Base-by-base conservation (phyloP, 768 basidiomycete genomes). In the Boletus reticuloceps region DNA sequence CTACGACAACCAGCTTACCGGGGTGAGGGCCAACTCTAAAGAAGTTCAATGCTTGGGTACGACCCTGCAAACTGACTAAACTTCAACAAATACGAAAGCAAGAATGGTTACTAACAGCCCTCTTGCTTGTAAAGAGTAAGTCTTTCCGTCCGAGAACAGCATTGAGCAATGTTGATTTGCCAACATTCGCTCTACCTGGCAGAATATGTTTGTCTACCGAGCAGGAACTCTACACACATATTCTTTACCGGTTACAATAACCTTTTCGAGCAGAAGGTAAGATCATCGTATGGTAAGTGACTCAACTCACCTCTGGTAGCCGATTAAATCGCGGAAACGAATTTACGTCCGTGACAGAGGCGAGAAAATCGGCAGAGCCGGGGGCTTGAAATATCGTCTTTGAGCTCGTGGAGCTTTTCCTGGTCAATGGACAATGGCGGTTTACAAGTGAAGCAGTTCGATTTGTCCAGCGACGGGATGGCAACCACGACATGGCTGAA, bases 111-210 rank as follows among this genome's bases (percentile, higher is more conserved):
- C 85, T 49, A 34, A 89, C 89, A 38, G 89, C 81, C 65, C 84
- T 88, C 57, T 83, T 86, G 68, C 88, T 89, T 0, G 83, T 84
- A 38, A 79, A 75, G 16, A 87, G 67, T 31, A 91, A 69, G 39
- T 75, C 72, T 50, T 68, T 83, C 34, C 85, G 74, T 3, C 81
- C 81, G 5, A 89, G 63, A 5, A 91, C 79, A 13, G 84, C 80
- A 59, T 91, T 91, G 10, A 91, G 76, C 31, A 91, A 69, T 5
- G 85, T 80, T 1, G 88, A 90, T 67, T 91, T 91, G 27, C 89
- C 89, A 22, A 77, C 83, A 63, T 91, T 91, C 4, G 89, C 88
- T 55, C 89, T 84, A 19, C 89, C 89, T 88, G 55, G 19, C 42
- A 50, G 17, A 17, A 39, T 25, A 29, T 2, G 22, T 25, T 34